Percentiles rank a stretch among this genome's conserved stretches.
phyloP scores from a whole-genome alignment of 2,329 filamentous ascomycete genomes.

The Purpureocillium takamizusanense region DNA sequence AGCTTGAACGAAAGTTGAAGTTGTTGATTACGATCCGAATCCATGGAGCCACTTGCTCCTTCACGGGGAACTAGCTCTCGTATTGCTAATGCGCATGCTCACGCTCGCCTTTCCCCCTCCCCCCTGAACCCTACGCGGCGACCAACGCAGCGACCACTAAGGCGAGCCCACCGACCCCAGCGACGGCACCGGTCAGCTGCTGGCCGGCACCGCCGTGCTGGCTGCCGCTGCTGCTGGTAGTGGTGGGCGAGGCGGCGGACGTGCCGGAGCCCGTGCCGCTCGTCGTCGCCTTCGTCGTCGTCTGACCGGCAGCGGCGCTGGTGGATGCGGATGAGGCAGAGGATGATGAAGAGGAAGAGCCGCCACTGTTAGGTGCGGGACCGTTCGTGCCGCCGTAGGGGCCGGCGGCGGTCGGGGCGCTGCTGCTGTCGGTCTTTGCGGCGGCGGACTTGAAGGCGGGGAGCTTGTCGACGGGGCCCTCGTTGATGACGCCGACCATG shows the following conservation, averaged over 20 bases:
- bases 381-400: not conserved
- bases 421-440: constrained; percentile 3
- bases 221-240: constrained; percentile 1
- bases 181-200: not conserved
- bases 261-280: not conserved
- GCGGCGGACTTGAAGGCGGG: constrained; percentile 8
- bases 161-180: not conserved
- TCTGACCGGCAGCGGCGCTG: too few species aligned
- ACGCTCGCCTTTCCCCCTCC: too few species aligned
- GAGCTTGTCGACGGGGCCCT: constrained; percentile 9
- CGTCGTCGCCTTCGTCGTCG: too few species aligned
- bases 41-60: too few species aligned
- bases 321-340: too few species aligned
- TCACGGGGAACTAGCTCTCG: too few species aligned
- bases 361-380: not conserved
- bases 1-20: too few species aligned
- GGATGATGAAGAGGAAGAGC: too few species aligned
- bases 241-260: constrained; percentile 4
- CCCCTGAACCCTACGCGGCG: not conserved
- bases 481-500: constrained; percentile 20
- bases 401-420: constrained; percentile 1
- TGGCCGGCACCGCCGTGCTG: not conserved
- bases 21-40: too few species aligned
- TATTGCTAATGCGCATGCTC: too few species aligned
- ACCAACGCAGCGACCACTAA: not conserved